These are phyloP conservation scores for Candida rishiriensis DNA, from an alignment of 805 yeast species.

Conservation along the genomic window DNA sequence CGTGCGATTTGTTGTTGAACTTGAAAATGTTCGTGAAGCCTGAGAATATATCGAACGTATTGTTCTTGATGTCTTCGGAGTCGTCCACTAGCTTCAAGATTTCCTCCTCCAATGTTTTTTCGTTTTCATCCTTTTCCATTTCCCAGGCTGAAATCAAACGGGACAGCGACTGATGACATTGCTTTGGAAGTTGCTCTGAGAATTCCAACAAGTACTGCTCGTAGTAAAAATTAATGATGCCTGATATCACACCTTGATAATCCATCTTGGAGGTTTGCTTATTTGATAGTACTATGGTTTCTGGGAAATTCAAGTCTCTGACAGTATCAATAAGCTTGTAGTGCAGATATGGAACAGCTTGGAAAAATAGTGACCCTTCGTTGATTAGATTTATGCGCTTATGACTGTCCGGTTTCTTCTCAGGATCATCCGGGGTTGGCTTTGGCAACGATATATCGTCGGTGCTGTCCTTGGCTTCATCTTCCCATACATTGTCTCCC, in stretches of 20 bases:
- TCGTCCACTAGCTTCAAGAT: constrained; percentile 32
- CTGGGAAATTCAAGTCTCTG: constrained; percentile 24
- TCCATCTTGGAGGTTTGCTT: constrained; percentile 20
- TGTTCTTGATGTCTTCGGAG: constrained; percentile 27
- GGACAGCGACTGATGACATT: constrained; percentile 27
- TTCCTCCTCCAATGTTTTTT: constrained; percentile 35
- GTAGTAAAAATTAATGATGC: constrained; percentile 32
- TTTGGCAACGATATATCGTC: background rate
- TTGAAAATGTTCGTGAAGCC: constrained; percentile 63
- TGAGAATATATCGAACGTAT: constrained; percentile 46
- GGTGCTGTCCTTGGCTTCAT: background rate
- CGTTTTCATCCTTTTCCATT: constrained; percentile 30
- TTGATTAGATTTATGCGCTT: constrained; percentile 28
- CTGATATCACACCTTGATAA: constrained; percentile 25
- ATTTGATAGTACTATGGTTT: constrained; percentile 8
- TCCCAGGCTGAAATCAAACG: constrained; percentile 38
- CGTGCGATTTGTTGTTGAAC: constrained; percentile 24
- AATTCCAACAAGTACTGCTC: constrained; percentile 32
- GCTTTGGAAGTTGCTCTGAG: constrained; percentile 29
- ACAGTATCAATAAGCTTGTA: constrained; percentile 22
- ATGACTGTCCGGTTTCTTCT: constrained; percentile 2
- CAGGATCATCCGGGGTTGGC: background rate
- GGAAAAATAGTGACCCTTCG: constrained; percentile 31
- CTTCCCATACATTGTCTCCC: background rate
- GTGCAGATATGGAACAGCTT: constrained; percentile 32